These are phyloP conservation scores for Lipomyces anomalus DNA, from an alignment of 805 yeast genomes.

Conservation along the genomic window DNA sequence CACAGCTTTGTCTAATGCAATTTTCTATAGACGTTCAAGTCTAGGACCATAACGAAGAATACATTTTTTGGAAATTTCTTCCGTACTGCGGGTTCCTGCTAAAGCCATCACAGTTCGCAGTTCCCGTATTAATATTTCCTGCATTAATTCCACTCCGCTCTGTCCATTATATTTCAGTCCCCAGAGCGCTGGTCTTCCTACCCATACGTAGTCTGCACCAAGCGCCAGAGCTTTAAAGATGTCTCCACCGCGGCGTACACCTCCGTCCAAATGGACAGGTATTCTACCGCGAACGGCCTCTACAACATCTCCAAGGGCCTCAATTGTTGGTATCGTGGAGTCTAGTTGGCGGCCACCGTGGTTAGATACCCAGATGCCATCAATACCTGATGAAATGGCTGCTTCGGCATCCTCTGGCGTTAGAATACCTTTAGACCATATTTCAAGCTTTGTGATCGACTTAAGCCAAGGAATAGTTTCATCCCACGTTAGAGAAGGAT, in stretches of 20 bases:
- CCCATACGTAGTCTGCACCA: slow-evolving; percentile 61
- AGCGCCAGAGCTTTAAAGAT: slow-evolving; percentile 58
- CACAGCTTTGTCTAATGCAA: too few relatives aligned
- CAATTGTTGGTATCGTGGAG: slow-evolving; percentile 55
- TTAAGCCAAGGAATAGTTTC: slow-evolving; percentile 32
- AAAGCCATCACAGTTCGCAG: too few relatives aligned
- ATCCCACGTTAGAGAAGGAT: slow-evolving; percentile 31
- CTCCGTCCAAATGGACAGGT: slow-evolving; percentile 62
- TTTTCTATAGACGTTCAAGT: too few relatives aligned
- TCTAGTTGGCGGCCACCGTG: slow-evolving; percentile 77
- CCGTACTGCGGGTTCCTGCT: too few relatives aligned
- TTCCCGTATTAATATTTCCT: slow-evolving; percentile 23
- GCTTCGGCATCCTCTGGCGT: slow-evolving; percentile 58
- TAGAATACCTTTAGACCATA: slow-evolving; percentile 58
- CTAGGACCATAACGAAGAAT: too few relatives aligned
- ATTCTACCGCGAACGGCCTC: slow-evolving; percentile 38
- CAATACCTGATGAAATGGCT: slow-evolving; percentile 53
- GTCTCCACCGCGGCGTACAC: slow-evolving; percentile 62
- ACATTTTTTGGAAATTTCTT: too few relatives aligned
- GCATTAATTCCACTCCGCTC: slow-evolving; percentile 46
- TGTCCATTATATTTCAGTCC: slow-evolving; percentile 65
- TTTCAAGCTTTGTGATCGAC: slow-evolving; percentile 39
- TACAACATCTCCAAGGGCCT: slow-evolving; percentile 53
- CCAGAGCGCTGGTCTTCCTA: slow-evolving; percentile 61
- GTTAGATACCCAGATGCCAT: slow-evolving; percentile 61